These are phyloP conservation scores for Perkinsus marinus DNA, from an alignment of 169 alveolate genomes.

Conservation along the genomic window DNA sequence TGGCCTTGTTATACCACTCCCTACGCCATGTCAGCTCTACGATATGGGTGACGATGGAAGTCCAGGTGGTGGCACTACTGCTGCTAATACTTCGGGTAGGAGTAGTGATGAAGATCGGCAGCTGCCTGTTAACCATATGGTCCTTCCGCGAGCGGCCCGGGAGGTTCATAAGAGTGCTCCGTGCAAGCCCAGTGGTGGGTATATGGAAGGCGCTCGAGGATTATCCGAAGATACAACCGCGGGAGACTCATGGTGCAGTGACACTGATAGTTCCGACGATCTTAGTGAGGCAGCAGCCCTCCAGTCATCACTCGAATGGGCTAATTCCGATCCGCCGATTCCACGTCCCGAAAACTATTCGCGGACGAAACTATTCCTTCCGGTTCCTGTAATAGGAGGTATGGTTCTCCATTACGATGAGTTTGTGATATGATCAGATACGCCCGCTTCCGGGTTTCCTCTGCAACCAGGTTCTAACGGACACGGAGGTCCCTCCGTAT, in stretches of 20 bases:
- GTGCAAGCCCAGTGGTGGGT: neutral
- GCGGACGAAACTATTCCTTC: neutral
- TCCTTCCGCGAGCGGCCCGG: neutral
- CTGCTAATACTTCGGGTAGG: neutral
- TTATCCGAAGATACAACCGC: neutral
- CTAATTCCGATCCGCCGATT: neutral
- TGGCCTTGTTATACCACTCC: neutral
- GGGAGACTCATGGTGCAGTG: neutral
- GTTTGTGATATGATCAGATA: neutral
- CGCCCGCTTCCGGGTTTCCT: neutral
- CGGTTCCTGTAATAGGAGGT: neutral
- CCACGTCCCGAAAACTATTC: neutral
- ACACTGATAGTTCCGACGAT: neutral
- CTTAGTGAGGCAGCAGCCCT: neutral
- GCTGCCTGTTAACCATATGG: neutral
- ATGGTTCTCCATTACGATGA: neutral
- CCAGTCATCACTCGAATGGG: neutral
- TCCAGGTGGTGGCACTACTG: neutral
- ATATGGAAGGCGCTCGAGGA: neutral
- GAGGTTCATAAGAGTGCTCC: neutral
- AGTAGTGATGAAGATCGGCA: neutral
- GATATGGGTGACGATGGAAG: neutral
- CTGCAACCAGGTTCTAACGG: neutral
- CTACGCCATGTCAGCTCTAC: neutral
- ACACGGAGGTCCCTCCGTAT: neutral